Evolutionary conservation across 106 monocot species (phyloP), one percentile per base, ranked within the genome.

Genomic region (Iris macrosiphon): DNA sequence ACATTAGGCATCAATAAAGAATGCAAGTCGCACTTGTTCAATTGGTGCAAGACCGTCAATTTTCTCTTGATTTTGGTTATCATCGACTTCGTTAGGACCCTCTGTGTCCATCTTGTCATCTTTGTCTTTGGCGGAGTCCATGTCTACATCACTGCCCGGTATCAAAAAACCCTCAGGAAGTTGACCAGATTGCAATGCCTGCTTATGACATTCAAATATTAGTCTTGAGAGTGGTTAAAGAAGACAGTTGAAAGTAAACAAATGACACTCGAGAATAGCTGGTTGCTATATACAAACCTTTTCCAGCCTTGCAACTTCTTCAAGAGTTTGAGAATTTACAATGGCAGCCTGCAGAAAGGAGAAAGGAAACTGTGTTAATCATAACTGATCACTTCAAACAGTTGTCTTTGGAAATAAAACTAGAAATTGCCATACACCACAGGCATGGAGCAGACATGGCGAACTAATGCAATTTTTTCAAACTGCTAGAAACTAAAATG

Each of bases 271-370:
- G n/a, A n/a, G n/a, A n/a, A n/a, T n/a, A n/a, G n/a, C n/a, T n/a
- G n/a, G n/a, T n/a, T n/a, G n/a, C n/a, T n/a, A 16, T n/a, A 38
- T 43, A 34, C 31, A 14, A 13, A 88, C 89, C 77, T 89, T 67
- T 67, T 96, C 95, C 57, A 96, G 78, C 50, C 89, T 76, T 60
- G 89, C 85, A 56, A 89, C 89, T 72, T 96, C 95, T 75, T 89
- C 85, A n/a, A 96, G 82, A 57, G 95, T 96, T 45, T 96, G 95
- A 37, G 95, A 85, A 67, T 77, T 96, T 2, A 89, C 82, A 70
- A 96, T 96, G n/a, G 95, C 89, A 72, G 95, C 95, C 95, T 96
- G 69, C 60, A 70, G 12, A 68, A n/a, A 49, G n/a, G n/a, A 13
- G 38, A 52, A 47, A 31, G 10, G 43, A 31, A 56, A 27, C 14